phyloP scores from a whole-genome alignment of 164 flowering plant species.

The Vitis labrusca region DNA sequence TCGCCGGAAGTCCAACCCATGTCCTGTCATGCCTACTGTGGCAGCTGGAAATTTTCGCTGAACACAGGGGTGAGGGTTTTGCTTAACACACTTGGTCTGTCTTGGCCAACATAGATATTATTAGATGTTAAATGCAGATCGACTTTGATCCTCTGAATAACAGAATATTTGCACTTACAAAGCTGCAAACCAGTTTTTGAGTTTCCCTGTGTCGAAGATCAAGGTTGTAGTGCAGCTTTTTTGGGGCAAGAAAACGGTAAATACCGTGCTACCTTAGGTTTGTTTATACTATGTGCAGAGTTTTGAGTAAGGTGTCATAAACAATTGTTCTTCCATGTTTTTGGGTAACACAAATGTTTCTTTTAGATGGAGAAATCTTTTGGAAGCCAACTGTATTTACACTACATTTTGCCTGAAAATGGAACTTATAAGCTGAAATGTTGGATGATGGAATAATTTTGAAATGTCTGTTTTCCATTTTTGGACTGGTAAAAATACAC shows the following conservation, averaged over 20 bases:
- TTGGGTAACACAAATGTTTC: too few relatives aligned
- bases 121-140: not conserved
- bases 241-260: too few relatives aligned
- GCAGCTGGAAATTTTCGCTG: constrained; percentile 22
- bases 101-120: not conserved
- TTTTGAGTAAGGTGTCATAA: not conserved
- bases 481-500: too few relatives aligned
- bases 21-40: constrained; percentile 12
- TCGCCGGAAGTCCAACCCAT: constrained; percentile 11
- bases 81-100: not conserved
- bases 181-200: not conserved
- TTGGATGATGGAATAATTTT: too few relatives aligned
- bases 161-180: not conserved
- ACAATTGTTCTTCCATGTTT: too few relatives aligned
- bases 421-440: too few relatives aligned
- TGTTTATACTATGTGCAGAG: not conserved
- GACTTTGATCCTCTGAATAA: not conserved
- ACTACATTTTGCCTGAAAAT: too few relatives aligned
- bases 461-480: too few relatives aligned
- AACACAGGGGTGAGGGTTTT: not conserved
- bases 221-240: not conserved
- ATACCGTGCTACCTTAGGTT: not conserved
- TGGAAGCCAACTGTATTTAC: too few relatives aligned
- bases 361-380: too few relatives aligned
- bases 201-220: not conserved